Percentiles rank a stretch among this genome's conserved stretches.
Conservation (phyloP, 352 stramenopile species). For the Globisporangium lucens region DNA sequence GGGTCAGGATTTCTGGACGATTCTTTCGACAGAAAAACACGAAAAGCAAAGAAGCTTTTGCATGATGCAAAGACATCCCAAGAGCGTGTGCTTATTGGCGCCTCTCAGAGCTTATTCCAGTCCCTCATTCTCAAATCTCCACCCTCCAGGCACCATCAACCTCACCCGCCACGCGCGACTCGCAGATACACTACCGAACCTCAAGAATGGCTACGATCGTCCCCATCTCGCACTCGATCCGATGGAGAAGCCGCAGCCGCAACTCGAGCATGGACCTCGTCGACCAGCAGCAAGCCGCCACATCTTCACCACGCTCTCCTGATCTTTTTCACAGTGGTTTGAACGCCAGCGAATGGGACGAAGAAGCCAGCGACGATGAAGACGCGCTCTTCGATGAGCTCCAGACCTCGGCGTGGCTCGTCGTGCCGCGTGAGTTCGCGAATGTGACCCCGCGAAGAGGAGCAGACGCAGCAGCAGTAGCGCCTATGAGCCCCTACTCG, state of each 20-base stretch:
- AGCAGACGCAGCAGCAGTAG: not conserved
- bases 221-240: conserved; percentile 51
- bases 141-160: not conserved
- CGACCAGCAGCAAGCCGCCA: conserved; percentile 15
- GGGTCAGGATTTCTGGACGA: not conserved
- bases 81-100: not conserved
- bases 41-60: not conserved
- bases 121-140: not conserved
- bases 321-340: not conserved
- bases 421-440: conserved; percentile 40
- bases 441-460: conserved; percentile 2
- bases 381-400: conserved; percentile 33
- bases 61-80: not conserved
- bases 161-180: not conserved
- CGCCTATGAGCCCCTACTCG: not conserved
- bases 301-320: conserved; percentile 2
- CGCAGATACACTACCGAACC: not conserved
- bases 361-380: conserved; percentile 23
- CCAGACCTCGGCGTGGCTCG: conserved; percentile 35
- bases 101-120: not conserved
- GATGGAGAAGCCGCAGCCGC: conserved; percentile 47
- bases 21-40: not conserved
- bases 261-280: conserved; percentile 39
- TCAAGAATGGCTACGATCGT: conserved; percentile 49
- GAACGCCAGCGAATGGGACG: conserved; percentile 6